A percentile compares a stretch with the other conserved stretches of the same genome.
Evolutionary conservation across 2,329 filamentous ascomycete genomes (phyloP).

Genomic region (Lachnellula suecica): DNA sequence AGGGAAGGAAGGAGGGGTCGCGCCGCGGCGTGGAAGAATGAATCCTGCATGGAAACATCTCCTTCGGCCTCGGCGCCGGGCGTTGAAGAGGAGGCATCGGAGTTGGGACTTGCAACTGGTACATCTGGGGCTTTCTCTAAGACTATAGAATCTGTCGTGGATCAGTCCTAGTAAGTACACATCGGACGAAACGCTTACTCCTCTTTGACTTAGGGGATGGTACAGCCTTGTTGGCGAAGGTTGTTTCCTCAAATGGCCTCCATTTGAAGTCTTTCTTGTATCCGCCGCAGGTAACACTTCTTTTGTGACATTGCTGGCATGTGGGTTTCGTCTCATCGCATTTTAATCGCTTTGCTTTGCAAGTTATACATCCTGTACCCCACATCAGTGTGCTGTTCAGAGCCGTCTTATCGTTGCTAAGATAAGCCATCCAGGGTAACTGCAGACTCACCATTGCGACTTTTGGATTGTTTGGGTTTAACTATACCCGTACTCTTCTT

Average conservation of each 20-base stretch:
- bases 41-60: conserved; percentile 30
- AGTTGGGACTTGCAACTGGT: neutral
- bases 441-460: conserved; percentile 64
- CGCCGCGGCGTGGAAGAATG: conserved; percentile 29
- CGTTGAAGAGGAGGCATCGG: conserved; percentile 18
- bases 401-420: conserved; percentile 22
- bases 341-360: conserved; percentile 71
- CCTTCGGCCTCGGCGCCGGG: conserved; percentile 22
- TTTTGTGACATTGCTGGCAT: conserved; percentile 64
- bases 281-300: conserved; percentile 65
- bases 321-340: conserved; percentile 72
- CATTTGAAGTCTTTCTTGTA: conserved; percentile 79
- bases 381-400: conserved; percentile 11
- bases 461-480: conserved; percentile 73
- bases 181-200: conserved; percentile 15
- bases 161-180: conserved; percentile 10
- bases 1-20: conserved; percentile 21
- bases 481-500: conserved; percentile 38
- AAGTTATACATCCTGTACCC: conserved; percentile 65
- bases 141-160: conserved; percentile 21
- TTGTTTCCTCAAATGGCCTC: conserved; percentile 67
- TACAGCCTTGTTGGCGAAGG: conserved; percentile 43
- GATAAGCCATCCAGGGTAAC: conserved; percentile 23
- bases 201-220: conserved; percentile 23
- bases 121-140: conserved; percentile 22